Evolutionary conservation across 2,329 filamentous ascomycete species (phyloP).

Genomic region (Fusarium denticulatum): DNA sequence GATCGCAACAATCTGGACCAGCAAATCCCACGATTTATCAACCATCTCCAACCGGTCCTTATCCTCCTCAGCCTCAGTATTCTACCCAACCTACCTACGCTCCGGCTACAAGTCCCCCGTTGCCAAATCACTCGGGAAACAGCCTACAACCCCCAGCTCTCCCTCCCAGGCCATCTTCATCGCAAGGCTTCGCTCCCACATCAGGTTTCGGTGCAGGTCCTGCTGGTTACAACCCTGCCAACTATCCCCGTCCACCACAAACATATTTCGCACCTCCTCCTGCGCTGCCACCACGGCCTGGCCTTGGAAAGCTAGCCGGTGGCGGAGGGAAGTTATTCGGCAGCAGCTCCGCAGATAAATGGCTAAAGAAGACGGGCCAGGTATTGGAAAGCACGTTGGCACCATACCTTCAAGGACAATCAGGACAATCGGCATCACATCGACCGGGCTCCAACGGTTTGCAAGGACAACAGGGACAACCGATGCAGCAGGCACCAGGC

Average conservation of each 20-base stretch:
- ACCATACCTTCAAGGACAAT: slow-evolving; percentile 42
- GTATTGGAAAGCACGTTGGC: slow-evolving; percentile 49
- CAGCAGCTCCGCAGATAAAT: slow-evolving; percentile 48
- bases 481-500: slow-evolving; percentile 4
- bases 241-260: slow-evolving; percentile 48
- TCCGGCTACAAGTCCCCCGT: slow-evolving; percentile 6
- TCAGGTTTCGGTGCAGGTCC: slow-evolving; percentile 36
- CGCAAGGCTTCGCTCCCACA: slow-evolving; percentile 23
- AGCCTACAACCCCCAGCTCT: slow-evolving; percentile 39
- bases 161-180: slow-evolving; percentile 42
- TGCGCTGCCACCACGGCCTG: slow-evolving; percentile 31
- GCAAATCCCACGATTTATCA: slow-evolving; percentile 28
- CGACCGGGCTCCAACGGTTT: slow-evolving; percentile 19
- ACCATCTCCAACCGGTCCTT: slow-evolving; percentile 12
- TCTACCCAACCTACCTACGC: slow-evolving; percentile 38
- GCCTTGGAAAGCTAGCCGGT: slow-evolving; percentile 30
- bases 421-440: slow-evolving; percentile 16
- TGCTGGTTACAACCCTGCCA: slow-evolving; percentile 36
- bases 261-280: slow-evolving; percentile 45
- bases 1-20: slow-evolving; percentile 18
- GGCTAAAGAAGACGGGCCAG: slow-evolving; percentile 50
- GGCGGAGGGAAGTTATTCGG: slow-evolving; percentile 45
- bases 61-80: slow-evolving; percentile 36
- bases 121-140: slow-evolving; percentile 20
- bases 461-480: slow-evolving; percentile 24